A percentile compares a stretch with the other conserved stretches of the same genome.
These are phyloP conservation scores for Fusarium lateritium DNA, from an alignment of 2,329 filamentous ascomycete species.

Conservation along the genomic window DNA sequence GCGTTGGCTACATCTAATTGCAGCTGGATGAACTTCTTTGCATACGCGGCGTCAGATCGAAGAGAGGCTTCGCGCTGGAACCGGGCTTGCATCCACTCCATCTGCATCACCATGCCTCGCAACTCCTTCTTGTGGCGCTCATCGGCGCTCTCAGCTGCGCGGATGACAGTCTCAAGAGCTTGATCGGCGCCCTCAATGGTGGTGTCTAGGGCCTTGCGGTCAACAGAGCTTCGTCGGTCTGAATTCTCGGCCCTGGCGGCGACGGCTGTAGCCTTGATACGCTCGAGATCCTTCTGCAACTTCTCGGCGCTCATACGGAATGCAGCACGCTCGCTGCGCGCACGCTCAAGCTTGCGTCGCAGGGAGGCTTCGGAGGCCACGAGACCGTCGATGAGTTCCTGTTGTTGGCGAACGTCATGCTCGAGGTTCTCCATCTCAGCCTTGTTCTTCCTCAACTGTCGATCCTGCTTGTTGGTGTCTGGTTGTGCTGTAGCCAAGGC, in stretches of 20 bases:
- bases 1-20: conserved; percentile 87
- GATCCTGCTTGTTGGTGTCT: conserved; percentile 67
- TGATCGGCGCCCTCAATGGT: conserved; percentile 60
- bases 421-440: conserved; percentile 78
- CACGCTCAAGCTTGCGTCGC: conserved; percentile 77
- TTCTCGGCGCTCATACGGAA: conserved; percentile 69
- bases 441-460: conserved; percentile 74
- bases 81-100: conserved; percentile 88
- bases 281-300: conserved; percentile 66
- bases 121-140: conserved; percentile 82
- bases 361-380: conserved; percentile 71
- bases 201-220: conserved; percentile 48
- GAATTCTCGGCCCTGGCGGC: conserved; percentile 44
- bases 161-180: conserved; percentile 72
- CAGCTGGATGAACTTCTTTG: conserved; percentile 86
- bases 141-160: conserved; percentile 73
- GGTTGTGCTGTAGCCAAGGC: conserved; percentile 52
- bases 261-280: conserved; percentile 59
- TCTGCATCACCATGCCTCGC: conserved; percentile 87
- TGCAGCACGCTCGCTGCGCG: conserved; percentile 74
- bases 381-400: conserved; percentile 73
- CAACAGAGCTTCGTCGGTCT: conserved; percentile 24
- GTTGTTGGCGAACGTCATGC: conserved; percentile 78
- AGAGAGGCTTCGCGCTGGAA: conserved; percentile 86
- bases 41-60: conserved; percentile 84